Base-by-base conservation (phyloP, 192 early-diverging fungal genomes). In the Gigaspora rosea region DNA sequence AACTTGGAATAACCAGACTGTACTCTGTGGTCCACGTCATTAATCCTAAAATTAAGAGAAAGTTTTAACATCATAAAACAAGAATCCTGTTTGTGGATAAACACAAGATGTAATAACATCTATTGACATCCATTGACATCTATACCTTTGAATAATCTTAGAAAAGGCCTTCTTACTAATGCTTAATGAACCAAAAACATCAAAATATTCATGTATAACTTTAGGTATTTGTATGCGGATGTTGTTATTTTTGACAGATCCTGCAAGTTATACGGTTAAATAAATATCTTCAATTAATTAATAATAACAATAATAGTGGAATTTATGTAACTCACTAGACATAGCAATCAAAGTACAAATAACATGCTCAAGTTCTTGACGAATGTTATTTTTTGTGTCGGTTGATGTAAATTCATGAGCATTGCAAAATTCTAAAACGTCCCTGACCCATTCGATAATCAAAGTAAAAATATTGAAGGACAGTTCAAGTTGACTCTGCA, bases 21-120 rank as follows among this genome's bases (percentile, higher is more conserved):
- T 33, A 86, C 82, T 15, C 76, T 49, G 22, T 22, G 10, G 50
- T 85, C 61, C 4, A 79, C 63, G 69, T 87, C 82, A 64, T 66
- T 41, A 41, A 41, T 41, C 41, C 41, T 41, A 7, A n/a, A 41
- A 41, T 41, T 41, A 41, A 41, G 41, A 41, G 41, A 1, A 41
- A 7, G 41, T 41, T 41, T n/a, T 3, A 7, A 41, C 41, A 41
- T 41, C 41, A 41, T 41, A 41, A 27, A 41, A 41, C 41, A 2
- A 7, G 41, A 41, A 41, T 7, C 41, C 41, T 7, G 41, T 41
- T 41, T 3, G 41, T 41, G 52, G 12, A 18, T 56, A 18, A 56
- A 56, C 52, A 18, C 12, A 18, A 8, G 51, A 56, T 18, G 2
- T n/a, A 56, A 56, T 56, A 11, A 27, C 27, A 27, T 27, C 0